Conservation (phyloP, 2,329 filamentous ascomycete genomes). For the Leptographium lundbergii region DNA sequence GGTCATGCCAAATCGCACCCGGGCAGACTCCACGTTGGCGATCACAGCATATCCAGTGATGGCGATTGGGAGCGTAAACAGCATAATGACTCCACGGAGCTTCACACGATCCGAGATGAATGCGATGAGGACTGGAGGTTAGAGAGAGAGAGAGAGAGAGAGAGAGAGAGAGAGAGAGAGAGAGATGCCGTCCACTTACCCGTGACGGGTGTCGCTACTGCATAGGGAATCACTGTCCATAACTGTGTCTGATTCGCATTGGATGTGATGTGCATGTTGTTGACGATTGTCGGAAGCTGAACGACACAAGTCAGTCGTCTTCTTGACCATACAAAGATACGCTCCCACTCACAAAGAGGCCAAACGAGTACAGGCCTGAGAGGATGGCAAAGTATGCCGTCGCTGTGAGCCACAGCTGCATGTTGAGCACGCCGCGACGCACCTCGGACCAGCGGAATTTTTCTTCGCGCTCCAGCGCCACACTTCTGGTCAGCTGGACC, state of each 20-base stretch:
- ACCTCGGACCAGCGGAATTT: constrained; percentile 50
- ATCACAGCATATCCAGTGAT: constrained; percentile 55
- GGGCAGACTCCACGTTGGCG: constrained; percentile 36
- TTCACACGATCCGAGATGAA: constrained; percentile 48
- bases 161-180: too few relatives aligned
- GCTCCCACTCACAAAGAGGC: constrained; percentile 37
- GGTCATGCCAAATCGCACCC: constrained; percentile 51
- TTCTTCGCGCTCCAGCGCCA: constrained; percentile 22
- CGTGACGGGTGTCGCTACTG: constrained; percentile 43
- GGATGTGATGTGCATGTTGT: constrained; percentile 30
- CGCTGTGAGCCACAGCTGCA: constrained; percentile 51
- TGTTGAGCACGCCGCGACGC: constrained; percentile 42
- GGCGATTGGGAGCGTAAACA: constrained; percentile 48
- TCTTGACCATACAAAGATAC: background rate
- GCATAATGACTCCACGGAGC: constrained; percentile 48
- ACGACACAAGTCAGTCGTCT: background rate
- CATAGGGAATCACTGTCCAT: constrained; percentile 53
- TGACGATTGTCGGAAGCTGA: constrained; percentile 51
- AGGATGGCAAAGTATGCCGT: constrained; percentile 47
- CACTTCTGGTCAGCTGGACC: background rate
- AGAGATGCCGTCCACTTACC: constrained; percentile 18
- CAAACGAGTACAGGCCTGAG: constrained; percentile 48
- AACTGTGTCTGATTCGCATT: constrained; percentile 46
- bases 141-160: too few relatives aligned
- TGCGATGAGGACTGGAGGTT: constrained; percentile 32